These are phyloP conservation scores for Endoconidiophora polonica DNA, from an alignment of 2,329 filamentous ascomycete species.

Conservation along the genomic window DNA sequence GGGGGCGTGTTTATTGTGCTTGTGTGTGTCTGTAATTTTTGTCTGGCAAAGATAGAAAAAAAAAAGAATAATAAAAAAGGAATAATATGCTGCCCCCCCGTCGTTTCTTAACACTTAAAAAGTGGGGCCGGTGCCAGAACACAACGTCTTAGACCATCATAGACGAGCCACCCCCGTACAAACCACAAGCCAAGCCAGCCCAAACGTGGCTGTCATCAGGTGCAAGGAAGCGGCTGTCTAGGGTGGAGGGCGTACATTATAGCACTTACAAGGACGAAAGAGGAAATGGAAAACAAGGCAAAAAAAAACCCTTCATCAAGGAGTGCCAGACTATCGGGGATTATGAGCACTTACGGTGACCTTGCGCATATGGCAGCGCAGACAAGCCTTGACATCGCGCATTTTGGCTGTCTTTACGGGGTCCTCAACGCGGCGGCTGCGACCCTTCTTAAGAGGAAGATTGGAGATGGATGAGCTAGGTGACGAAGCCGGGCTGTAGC, in stretches of 20 bases:
- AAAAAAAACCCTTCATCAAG: too few relatives aligned
- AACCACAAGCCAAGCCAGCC: not conserved
- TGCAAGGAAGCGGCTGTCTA: not conserved
- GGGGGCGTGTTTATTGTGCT: not conserved
- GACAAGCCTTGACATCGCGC: conserved; percentile 31
- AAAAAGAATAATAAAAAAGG: not conserved
- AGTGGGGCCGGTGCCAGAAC: not conserved
- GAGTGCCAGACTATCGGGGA: not conserved
- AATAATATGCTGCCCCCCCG: too few relatives aligned
- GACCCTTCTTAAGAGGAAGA: not conserved
- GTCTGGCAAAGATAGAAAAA: not conserved
- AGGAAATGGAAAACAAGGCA: not conserved
- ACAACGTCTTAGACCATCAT: not conserved
- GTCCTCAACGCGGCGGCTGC: conserved; percentile 18
- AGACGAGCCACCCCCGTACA: conserved; percentile 6
- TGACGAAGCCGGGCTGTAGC: not conserved
- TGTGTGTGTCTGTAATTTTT: too few relatives aligned
- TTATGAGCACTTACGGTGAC: conserved; percentile 24
- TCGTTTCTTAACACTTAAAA: not conserved
- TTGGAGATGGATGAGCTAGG: not conserved
- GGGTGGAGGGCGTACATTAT: not conserved
- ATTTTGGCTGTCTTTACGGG: conserved; percentile 31
- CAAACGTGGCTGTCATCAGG: too few relatives aligned
- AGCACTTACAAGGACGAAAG: not conserved
- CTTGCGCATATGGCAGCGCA: conserved; percentile 31